A percentile compares a stretch with the other conserved stretches of the same genome.
Conservation (phyloP, 306 rosid species). For the Lathyrus aphaca region DNA sequence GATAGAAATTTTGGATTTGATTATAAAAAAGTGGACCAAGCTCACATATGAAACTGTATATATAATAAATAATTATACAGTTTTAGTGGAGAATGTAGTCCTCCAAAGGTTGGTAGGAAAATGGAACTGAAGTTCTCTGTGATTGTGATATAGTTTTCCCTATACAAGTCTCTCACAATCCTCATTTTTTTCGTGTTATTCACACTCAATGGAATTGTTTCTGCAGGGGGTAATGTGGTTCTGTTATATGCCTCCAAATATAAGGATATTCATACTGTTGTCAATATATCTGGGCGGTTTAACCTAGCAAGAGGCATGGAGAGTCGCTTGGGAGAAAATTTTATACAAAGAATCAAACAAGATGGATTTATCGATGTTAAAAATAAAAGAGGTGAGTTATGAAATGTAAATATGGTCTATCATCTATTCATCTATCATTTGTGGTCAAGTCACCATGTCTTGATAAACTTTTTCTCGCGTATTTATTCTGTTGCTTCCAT, state of each 20-base stretch:
- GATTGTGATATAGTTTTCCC: constrained; percentile 6
- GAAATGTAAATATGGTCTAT: constrained; percentile 7
- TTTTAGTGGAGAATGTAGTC: neutral
- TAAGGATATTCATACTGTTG: constrained; percentile 59
- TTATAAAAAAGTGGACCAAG: neutral
- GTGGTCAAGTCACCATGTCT: constrained; percentile 3
- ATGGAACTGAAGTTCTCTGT: constrained; percentile 24
- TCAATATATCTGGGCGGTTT: constrained; percentile 91
- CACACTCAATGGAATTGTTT: constrained; percentile 31
- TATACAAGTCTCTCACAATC: constrained; percentile 7
- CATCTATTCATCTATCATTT: constrained; percentile 17
- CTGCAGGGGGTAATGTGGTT: constrained; percentile 86
- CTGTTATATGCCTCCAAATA: constrained; percentile 82
- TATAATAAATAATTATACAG: constrained; percentile 13
- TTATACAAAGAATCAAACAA: constrained; percentile 69
- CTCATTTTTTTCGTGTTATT: constrained; percentile 10
- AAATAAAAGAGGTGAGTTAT: constrained; percentile 69
- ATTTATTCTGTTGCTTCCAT: constrained; percentile 2
- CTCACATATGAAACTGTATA: constrained; percentile 13
- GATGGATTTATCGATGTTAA: constrained; percentile 80
- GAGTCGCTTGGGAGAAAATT: constrained; percentile 79
- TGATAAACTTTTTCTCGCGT: constrained; percentile 5
- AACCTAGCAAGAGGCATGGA: constrained; percentile 79
- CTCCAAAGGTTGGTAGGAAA: constrained; percentile 12
- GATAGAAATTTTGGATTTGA: constrained; percentile 4